phyloP scores from a whole-genome alignment of 108 stramenopile genomes.

The Aurantiochytrium sp. region DNA sequence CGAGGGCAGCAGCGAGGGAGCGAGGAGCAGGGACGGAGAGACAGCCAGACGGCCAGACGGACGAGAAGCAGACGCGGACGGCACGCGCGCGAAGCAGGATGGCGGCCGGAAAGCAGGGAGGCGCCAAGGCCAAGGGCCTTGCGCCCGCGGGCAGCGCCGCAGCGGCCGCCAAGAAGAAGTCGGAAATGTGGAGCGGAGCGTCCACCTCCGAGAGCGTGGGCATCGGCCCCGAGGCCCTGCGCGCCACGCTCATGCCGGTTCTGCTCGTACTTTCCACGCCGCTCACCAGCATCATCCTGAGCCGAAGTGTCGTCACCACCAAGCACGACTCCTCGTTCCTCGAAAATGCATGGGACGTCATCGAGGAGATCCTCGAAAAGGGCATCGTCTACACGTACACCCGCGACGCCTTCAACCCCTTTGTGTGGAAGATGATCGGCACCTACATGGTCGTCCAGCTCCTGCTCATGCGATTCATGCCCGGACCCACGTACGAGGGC shows the following conservation, averaged over 20 bases:
- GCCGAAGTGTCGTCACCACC: not conserved
- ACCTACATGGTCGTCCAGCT: constrained; percentile 68
- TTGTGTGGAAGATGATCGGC: constrained; percentile 56
- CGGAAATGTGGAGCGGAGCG: not conserved
- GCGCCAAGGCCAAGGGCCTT: not conserved
- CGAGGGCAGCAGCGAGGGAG: no score
- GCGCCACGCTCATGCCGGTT: not conserved
- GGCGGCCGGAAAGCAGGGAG: not conserved
- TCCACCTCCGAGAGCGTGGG: not conserved
- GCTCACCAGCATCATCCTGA: not conserved
- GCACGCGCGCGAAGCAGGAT: not conserved
- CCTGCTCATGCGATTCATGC: constrained; percentile 63
- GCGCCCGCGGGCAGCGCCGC: not conserved
- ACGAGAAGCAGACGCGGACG: no score
- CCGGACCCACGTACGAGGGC: constrained; percentile 60
- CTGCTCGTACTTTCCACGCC: not conserved
- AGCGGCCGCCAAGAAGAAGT: not conserved
- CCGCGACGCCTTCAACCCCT: constrained; percentile 44
- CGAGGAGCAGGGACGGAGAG: no score
- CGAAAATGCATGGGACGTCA: not conserved
- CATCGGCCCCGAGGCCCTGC: not conserved
- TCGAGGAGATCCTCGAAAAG: not conserved
- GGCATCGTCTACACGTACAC: constrained; percentile 16
- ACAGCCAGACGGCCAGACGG: no score
- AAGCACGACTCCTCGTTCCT: not conserved